Conservation (phyloP, 345 rosid species). For the Jatropha curcas region DNA sequence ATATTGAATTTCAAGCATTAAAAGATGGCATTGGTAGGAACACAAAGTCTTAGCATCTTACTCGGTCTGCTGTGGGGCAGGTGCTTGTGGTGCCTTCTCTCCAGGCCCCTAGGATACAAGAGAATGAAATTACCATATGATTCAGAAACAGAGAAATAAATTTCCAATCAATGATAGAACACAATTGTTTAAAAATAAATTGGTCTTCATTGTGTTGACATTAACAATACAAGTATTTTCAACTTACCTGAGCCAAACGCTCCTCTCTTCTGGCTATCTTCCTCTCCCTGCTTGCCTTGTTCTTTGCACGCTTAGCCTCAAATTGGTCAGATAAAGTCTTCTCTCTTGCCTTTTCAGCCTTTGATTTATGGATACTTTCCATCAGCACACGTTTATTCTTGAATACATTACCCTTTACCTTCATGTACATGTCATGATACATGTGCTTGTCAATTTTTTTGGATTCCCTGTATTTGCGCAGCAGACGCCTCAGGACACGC, state of each 20-base stretch:
- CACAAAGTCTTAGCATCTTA: constrained; percentile 6
- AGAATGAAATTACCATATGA: neutral
- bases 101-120: constrained; percentile 22
- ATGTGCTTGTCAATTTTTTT: constrained; percentile 97
- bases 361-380: constrained; percentile 94
- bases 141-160: neutral
- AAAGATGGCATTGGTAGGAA: neutral
- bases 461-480: constrained; percentile 83
- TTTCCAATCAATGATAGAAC: neutral
- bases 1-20: neutral
- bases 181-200: too few species aligned
- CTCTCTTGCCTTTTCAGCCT: constrained; percentile 98
- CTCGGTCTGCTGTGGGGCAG: constrained; percentile 18
- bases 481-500: constrained; percentile 88
- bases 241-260: constrained; percentile 74
- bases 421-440: constrained; percentile 99
- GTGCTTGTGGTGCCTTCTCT: constrained; percentile 17
- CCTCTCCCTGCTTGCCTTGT: constrained; percentile 96
- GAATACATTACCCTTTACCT: constrained; percentile 90
- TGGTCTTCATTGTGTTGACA: neutral
- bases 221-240: neutral
- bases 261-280: constrained; percentile 86
- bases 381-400: constrained; percentile 95
- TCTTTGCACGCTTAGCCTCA: constrained; percentile 94
- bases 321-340: constrained; percentile 90